Conservation (phyloP, 2,329 filamentous ascomycete species). For the Fusarium globosum region DNA sequence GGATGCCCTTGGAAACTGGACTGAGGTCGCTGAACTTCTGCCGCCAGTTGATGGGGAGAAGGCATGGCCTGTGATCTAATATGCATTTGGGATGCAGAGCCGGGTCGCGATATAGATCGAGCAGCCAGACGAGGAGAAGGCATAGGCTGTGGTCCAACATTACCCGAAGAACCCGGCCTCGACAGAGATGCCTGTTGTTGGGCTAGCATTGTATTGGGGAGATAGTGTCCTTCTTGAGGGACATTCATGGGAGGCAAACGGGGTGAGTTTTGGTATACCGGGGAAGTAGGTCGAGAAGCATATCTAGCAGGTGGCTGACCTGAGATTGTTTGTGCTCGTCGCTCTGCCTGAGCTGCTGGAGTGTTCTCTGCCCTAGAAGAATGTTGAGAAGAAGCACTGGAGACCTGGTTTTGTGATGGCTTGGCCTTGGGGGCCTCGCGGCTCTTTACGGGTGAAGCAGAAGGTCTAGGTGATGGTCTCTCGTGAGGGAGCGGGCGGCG, state of each 20-base stretch:
- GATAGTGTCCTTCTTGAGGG: neutral
- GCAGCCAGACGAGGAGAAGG: neutral
- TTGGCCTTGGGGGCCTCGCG: neutral
- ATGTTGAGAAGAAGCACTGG: neutral
- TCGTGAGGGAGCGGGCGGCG: neutral
- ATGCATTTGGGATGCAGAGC: neutral
- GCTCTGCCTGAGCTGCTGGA: neutral
- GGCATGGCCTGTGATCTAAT: neutral
- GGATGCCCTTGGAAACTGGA: neutral
- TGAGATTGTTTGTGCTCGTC: neutral
- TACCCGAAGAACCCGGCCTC: neutral
- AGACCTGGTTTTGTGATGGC: neutral
- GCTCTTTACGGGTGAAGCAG: neutral
- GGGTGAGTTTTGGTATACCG: neutral
- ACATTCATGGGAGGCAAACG: neutral
- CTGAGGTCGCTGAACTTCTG: neutral
- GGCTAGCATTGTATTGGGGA: neutral
- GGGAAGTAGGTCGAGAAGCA: neutral
- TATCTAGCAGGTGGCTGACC: neutral
- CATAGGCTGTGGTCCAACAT: neutral
- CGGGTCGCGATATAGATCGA: neutral
- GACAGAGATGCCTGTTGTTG: neutral
- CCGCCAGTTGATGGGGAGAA: neutral
- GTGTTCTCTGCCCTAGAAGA: neutral
- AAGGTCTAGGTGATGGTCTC: neutral